Base-by-base conservation (phyloP, 768 basidiomycete species). In the Glaciozyma martinii region DNA sequence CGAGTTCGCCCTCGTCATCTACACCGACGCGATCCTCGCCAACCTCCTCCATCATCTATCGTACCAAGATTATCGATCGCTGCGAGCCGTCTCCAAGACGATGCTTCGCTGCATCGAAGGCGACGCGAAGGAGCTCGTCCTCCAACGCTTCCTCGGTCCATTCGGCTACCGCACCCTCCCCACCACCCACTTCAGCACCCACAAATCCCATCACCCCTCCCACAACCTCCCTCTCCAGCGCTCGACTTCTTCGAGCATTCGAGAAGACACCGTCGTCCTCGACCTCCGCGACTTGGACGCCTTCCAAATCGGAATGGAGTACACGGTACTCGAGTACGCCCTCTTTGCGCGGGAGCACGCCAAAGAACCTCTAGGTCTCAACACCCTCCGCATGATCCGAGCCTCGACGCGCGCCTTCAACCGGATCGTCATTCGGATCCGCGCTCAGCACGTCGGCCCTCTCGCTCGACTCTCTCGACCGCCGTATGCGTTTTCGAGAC, bases 351-450 rank as follows among this genome's bases (percentile, higher is more conserved):
- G 32, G 0, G 58, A 53, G 13, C 61, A 65, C 61, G 33, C 54
- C 0, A 49, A 50, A 1, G 27, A 29, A 18, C 58, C 53, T 9
- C 61, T 67, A 29, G 37, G 62, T 9, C 37, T 61, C 3, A 12
- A 33, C 2, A 59, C 49, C 5, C 56, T 67, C 37, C 53, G 53
- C 29, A 43, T 70, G 25, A 52, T 68, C 1, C 62, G 66, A 10
- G 68, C 65, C 9, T 59, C 70, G 3, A 73, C 72, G 25, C 60
- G 73, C 16, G 70, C 72, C 0, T 67, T 56, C 44, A 73, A 66
- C 54, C 63, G 65, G 21, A 62, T 74, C 57, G 66, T 67, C 40
- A 47, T 71, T 6, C 67, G 73, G 3, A 21, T 74, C 2, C 70
- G 70, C 16, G 15, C 49, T 15, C 73, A 74, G 56, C 1, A 53